Evolutionary conservation across 2,329 filamentous ascomycete genomes (phyloP), one percentile per base, ranked within the genome.

Genomic region (Colletotrichum sp.): DNA sequence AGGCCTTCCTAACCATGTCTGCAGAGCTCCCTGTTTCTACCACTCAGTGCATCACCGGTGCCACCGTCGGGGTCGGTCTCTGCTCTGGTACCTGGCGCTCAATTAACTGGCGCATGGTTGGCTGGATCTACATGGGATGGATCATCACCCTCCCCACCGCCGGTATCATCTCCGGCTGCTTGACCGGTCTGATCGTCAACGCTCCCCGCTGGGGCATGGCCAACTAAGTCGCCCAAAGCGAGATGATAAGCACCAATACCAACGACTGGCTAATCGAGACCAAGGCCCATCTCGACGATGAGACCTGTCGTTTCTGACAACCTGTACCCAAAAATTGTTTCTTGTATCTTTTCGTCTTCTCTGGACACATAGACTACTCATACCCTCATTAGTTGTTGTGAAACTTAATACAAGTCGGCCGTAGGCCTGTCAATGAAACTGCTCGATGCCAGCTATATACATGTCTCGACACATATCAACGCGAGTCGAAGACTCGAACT

Each of bases 131-230:
- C 75, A 80, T 83, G 57, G 86, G 87, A 43, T 90, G 89, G 89
- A 81, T 90, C 76, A 84, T 89, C 73, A 90, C 89, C 11, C 74
- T 76, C 5, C 75, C 75, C 5, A 80, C 85, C 16, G 83, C 89
- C 5, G 89, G 87, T 27, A 84, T 89, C 33, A 84, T 91, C 61
- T 87, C 86, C 13, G 90, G 90, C 7, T 84, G 86, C 64, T 78
- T 91, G 64, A 90, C 90, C 86, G 90, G 86, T 6, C 84, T 92
- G 61, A 84, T 91, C 66, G 84, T 92, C 76, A 91, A 91, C 76
- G 88, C 90, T 38, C 90, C 90, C n/a, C 83, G 84, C 43, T 86
- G 81, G 81, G 81, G 81, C 18, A 74, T 72, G 72, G 16, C 34
- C 34, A 67, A 31, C 63, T 72, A 33, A 63, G 6, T 1, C 12